Evolutionary conservation across 441 rosid species (phyloP).

Genomic region (Geranium incanum): DNA sequence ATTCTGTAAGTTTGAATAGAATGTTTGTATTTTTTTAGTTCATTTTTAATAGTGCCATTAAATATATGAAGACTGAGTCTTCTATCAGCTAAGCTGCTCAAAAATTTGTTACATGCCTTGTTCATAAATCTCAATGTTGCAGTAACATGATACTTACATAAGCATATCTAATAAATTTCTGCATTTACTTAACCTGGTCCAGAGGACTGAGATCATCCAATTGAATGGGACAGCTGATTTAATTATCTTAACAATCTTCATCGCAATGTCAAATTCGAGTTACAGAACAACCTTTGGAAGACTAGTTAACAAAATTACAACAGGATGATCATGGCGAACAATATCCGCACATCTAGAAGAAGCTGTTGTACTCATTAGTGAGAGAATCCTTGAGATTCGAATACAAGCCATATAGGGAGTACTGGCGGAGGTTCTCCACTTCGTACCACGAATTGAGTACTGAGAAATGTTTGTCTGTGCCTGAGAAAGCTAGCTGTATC

Average conservation of each 20-base stretch:
- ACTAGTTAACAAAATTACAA: background rate
- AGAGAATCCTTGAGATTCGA: conserved; percentile 67
- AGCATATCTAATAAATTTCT: too few relatives aligned
- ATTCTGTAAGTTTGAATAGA: too few relatives aligned
- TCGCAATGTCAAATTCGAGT: background rate
- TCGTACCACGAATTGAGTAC: conserved; percentile 92
- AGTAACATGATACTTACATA: too few relatives aligned
- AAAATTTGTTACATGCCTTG: too few relatives aligned
- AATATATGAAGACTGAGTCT: too few relatives aligned
- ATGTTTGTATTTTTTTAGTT: too few relatives aligned
- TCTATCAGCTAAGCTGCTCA: too few relatives aligned
- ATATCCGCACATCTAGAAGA: conserved; percentile 35
- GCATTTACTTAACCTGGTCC: too few relatives aligned
- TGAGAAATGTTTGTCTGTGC: conserved; percentile 82
- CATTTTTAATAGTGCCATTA: too few relatives aligned
- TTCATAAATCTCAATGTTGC: too few relatives aligned
- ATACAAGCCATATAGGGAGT: conserved; percentile 79
- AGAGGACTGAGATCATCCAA: too few relatives aligned
- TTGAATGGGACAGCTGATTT: too few relatives aligned
- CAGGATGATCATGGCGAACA: background rate
- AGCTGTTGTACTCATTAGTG: conserved; percentile 48
- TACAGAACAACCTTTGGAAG: background rate
- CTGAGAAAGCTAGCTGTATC: conserved; percentile 87
- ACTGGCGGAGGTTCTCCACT: conserved; percentile 77
- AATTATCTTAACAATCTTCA: background rate